Base-by-base conservation (phyloP, 2,329 filamentous ascomycete genomes). In the Lecanosticta acicola region DNA sequence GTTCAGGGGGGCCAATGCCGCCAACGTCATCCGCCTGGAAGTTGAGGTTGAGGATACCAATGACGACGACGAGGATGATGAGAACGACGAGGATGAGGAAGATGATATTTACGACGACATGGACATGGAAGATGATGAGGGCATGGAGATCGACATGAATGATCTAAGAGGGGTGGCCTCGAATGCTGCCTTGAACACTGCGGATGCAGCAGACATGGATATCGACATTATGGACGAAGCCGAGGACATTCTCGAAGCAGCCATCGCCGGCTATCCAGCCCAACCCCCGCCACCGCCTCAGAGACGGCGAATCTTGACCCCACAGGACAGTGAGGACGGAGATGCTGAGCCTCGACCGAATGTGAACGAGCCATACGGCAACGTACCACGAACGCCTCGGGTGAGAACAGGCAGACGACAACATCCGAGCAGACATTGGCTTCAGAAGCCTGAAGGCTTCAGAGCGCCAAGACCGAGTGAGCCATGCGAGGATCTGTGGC, bases 401-500 rank as follows among this genome's bases (percentile, higher is more conserved):
- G 64, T 69, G 13, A 66, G 68, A 2, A 58, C 67, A 18, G 51
- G 47, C 19, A 68, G 68, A 39, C 75, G 78, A 9, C 77, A 79
- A n/a, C 78, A 76, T 43, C 83, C 87, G 9, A 83, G 87, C 10
- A 76, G 79, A 43, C 91, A 96, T 67, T 97, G 91, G 91, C 75
- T 93, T 29, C 84, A 88, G 58, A 88, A 84, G 29, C 88, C 91
- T 4, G 72, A 78, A 14, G 77, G 78, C 24, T 91, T 86, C 63
- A 53, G 51, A 37, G 52, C 47, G n/a, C 54, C 56, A 5, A 48
- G 55, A 41, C 24, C 77, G 76, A 43, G 71, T 84, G 4, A 83
- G 83, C 39, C 75, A 80, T 13, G 85, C 43, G 93, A 98, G 65
- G 86, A 98, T 60, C 75, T 98, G 3, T 89, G 88, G 71, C 82